These are phyloP conservation scores for Ceriops tagal DNA, from an alignment of 345 rosid genomes.

Conservation along the genomic window DNA sequence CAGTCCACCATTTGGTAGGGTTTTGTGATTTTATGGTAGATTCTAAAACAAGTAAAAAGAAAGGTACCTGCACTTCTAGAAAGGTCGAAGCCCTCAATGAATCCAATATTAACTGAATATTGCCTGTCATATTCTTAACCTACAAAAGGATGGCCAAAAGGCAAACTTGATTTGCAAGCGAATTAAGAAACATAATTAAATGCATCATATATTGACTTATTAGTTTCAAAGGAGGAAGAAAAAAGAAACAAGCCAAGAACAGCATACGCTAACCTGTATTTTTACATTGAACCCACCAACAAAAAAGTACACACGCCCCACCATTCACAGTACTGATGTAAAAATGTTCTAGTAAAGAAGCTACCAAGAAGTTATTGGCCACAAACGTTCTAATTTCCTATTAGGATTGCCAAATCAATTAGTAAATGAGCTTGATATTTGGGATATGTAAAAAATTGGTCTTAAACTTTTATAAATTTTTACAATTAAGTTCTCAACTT, in stretches of 20 bases:
- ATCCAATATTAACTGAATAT: slow-evolving; percentile 55
- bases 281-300: neutral
- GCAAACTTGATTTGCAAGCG: slow-evolving; percentile 14
- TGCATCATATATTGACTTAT: neutral
- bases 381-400: no score
- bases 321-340: neutral
- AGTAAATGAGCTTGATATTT: no score
- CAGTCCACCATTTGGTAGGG: neutral
- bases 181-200: neutral
- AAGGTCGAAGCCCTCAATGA: slow-evolving; percentile 52
- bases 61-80: slow-evolving; percentile 68
- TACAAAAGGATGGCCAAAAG: slow-evolving; percentile 32
- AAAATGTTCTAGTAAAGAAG: no score
- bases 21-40: neutral
- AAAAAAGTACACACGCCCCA: neutral
- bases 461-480: no score
- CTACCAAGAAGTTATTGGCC: no score
- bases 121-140: slow-evolving; percentile 55
- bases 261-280: neutral
- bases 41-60: neutral
- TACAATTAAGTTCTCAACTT: no score
- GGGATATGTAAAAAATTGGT: no score
- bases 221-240: neutral
- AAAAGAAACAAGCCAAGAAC: neutral
- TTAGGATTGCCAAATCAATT: no score